These are phyloP conservation scores for Spirogloea muscicola DNA, from an alignment of 139 green algal genomes.

Conservation along the genomic window DNA sequence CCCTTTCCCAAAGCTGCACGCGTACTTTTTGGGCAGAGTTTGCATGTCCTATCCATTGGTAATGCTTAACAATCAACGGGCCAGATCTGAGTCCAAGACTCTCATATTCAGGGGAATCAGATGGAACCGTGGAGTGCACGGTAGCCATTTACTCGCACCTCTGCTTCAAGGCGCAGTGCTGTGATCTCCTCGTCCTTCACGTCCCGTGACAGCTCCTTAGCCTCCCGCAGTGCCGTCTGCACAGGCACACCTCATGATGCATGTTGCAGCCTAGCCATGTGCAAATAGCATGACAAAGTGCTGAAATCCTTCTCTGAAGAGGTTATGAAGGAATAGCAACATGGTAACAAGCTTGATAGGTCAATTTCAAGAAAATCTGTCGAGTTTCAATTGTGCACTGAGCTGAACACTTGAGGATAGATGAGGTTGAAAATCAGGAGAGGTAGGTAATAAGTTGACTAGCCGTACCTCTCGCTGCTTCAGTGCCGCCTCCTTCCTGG, in stretches of 20 bases:
- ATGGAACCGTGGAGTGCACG: too few relatives aligned
- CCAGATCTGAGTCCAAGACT: too few relatives aligned
- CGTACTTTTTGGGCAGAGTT: too few relatives aligned
- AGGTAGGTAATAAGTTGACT: not conserved
- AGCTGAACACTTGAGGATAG: not conserved
- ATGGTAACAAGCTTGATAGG: not conserved
- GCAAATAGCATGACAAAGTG: slow-evolving; percentile 1
- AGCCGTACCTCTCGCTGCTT: slow-evolving; percentile 17
- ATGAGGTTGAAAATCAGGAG: not conserved
- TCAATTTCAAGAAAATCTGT: not conserved
- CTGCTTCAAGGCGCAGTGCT: slow-evolving; percentile 20
- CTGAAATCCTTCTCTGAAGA: not conserved
- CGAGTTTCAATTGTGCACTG: too few relatives aligned
- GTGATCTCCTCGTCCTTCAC: slow-evolving; percentile 41
- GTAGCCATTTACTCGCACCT: too few relatives aligned
- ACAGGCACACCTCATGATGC: not conserved
- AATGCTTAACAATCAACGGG: too few relatives aligned
- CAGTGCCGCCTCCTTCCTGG: slow-evolving; percentile 30
- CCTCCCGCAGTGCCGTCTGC: slow-evolving; percentile 27
- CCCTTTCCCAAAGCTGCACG: too few relatives aligned
- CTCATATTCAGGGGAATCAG: too few relatives aligned
- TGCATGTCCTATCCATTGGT: too few relatives aligned
- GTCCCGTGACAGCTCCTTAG: slow-evolving; percentile 31
- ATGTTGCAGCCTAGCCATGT: not conserved
- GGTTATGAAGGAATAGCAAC: not conserved